These are phyloP conservation scores for Lentinula detonsa DNA, from an alignment of 768 basidiomycete species.

Conservation along the genomic window DNA sequence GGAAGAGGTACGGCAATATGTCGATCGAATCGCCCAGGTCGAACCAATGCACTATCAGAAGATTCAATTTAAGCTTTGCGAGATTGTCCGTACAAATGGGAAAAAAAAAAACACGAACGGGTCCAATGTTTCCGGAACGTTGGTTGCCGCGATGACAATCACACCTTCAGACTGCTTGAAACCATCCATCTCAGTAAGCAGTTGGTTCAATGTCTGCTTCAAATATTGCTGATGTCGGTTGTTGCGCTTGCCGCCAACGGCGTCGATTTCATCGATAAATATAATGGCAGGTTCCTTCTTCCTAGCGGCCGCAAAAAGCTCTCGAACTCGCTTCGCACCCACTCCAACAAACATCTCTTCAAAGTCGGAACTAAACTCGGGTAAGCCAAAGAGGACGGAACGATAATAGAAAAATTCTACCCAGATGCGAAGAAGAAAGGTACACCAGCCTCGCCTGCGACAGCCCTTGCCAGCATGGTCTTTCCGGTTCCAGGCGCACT, in stretches of 20 bases:
- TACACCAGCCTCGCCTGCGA: conserved; percentile 97
- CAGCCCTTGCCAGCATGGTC: conserved; percentile 94
- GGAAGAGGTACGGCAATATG: conserved; percentile 89
- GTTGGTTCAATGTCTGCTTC: conserved; percentile 94
- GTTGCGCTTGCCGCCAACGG: conserved; percentile 86
- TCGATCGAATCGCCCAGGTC: conserved; percentile 95
- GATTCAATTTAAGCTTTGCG: conserved; percentile 6
- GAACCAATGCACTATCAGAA: conserved; percentile 72
- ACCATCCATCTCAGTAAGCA: conserved; percentile 96
- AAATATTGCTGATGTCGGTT: conserved; percentile 82
- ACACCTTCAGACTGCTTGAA: conserved; percentile 92
- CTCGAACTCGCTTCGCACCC: conserved; percentile 91
- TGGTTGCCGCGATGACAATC: conserved; percentile 95
- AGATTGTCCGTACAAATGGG: neutral
- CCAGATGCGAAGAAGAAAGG: conserved; percentile 97
- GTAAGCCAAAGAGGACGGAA: conserved; percentile 9
- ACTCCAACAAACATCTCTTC: conserved; percentile 98
- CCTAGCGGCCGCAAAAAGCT: conserved; percentile 89
- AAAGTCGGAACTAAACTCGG: conserved; percentile 68
- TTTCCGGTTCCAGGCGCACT: conserved; percentile 92
- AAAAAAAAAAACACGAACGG: conserved; percentile 45
- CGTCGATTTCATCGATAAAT: conserved; percentile 96
- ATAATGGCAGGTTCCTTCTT: conserved; percentile 97
- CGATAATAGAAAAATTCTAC: conserved; percentile 26
- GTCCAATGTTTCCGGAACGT: conserved; percentile 93